phyloP scores from a whole-genome alignment of 306 rosid species.

The Vigna mungo region DNA sequence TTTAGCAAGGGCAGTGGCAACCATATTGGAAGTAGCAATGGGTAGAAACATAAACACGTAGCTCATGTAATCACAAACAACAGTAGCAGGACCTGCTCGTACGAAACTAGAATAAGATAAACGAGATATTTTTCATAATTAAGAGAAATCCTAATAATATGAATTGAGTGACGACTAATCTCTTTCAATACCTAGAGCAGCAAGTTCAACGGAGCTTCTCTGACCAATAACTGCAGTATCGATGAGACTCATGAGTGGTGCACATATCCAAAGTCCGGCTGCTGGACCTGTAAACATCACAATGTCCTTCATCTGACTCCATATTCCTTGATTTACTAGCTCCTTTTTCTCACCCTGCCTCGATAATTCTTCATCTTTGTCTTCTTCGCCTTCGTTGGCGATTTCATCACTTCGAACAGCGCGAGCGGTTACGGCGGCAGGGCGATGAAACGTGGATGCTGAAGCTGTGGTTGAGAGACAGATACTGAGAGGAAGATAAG shows the following conservation, averaged over 20 bases:
- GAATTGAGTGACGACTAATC: not conserved
- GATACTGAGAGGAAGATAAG: conserved; percentile 26
- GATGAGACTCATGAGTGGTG: conserved; percentile 90
- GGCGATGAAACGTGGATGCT: not conserved
- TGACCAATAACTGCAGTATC: conserved; percentile 87
- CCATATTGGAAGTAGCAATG: conserved; percentile 93
- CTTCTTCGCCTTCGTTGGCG: conserved; percentile 12
- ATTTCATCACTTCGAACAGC: conserved; percentile 21
- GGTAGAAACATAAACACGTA: conserved; percentile 91
- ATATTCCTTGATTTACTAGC: conserved; percentile 56
- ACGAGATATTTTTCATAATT: not conserved
- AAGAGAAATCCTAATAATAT: not conserved
- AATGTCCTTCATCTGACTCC: conserved; percentile 80
- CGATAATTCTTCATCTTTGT: conserved; percentile 25
- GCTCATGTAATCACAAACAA: conserved; percentile 81
- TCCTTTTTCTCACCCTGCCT: conserved; percentile 42
- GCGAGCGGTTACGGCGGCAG: conserved; percentile 34
- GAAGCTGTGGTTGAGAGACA: conserved; percentile 23
- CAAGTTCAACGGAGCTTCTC: conserved; percentile 92
- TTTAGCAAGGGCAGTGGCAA: conserved; percentile 86
- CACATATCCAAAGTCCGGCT: conserved; percentile 82
- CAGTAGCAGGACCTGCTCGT: conserved; percentile 83
- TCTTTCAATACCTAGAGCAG: conserved; percentile 68
- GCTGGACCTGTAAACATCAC: conserved; percentile 78
- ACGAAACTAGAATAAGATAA: conserved; percentile 23